A percentile compares a stretch with the other conserved stretches of the same genome.
Evolutionary conservation across 2,329 filamentous ascomycete genomes (phyloP).

Genomic region (Pseudocercospora crystallina): DNA sequence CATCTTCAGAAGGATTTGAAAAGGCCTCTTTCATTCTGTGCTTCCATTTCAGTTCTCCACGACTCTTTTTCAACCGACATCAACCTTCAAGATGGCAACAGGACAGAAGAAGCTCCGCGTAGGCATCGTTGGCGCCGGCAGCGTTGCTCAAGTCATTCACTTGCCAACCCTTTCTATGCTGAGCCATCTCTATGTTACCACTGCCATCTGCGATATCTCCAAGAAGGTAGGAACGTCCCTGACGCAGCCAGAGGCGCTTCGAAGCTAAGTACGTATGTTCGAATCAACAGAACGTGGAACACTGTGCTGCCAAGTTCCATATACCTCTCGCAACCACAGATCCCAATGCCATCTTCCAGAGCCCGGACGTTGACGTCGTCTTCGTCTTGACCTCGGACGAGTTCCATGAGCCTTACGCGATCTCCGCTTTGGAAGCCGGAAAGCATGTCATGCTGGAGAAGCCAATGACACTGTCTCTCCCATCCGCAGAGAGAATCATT

Average conservation of each 20-base stretch:
- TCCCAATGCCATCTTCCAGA: constrained; percentile 45
- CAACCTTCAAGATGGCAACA: background rate
- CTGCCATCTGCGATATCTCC: constrained; percentile 56
- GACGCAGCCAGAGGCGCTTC: no score
- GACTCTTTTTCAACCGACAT: no score
- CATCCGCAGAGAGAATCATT: constrained; percentile 49
- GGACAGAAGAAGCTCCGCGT: constrained; percentile 26
- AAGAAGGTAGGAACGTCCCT: constrained; percentile 27
- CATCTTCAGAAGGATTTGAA: no score
- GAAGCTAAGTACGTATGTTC: no score
- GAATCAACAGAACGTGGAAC: constrained; percentile 26
- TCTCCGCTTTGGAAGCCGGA: constrained; percentile 53
- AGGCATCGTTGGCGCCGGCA: constrained; percentile 51
- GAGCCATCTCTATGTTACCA: constrained; percentile 46
- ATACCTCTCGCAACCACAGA: constrained; percentile 37
- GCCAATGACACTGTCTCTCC: constrained; percentile 53
- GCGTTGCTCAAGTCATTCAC: constrained; percentile 49
- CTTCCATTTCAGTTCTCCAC: no score
- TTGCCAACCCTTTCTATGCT: constrained; percentile 52
- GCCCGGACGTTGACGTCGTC: constrained; percentile 53
- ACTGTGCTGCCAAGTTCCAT: constrained; percentile 42
- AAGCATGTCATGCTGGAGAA: constrained; percentile 63
- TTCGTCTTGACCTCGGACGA: constrained; percentile 56
- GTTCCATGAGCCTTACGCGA: constrained; percentile 54
- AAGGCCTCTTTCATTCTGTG: no score